Percentiles rank a stretch among this genome's conserved stretches.
phyloP scores from a whole-genome alignment of 768 basidiomycete species.

The Termitomyces sp. region DNA sequence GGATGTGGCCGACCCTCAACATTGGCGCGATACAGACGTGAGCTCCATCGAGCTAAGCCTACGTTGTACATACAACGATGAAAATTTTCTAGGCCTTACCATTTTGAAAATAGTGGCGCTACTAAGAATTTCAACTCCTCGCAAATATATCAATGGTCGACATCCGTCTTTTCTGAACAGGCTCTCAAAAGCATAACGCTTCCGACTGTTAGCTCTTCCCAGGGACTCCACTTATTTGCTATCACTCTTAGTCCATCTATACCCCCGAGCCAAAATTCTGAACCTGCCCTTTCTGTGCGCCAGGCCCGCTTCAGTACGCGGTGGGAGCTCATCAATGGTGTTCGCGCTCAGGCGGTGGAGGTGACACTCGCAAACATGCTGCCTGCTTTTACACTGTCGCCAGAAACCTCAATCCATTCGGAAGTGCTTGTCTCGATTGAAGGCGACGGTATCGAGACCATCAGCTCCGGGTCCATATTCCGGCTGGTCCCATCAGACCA shows the following conservation, averaged over 20 bases:
- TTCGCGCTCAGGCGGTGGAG: conserved; percentile 39
- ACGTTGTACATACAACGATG: background rate
- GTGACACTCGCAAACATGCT: conserved; percentile 48
- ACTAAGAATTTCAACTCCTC: conserved; percentile 34
- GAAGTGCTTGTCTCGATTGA: conserved; percentile 29
- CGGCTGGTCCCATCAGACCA: conserved; percentile 50
- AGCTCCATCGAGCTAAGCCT: conserved; percentile 2
- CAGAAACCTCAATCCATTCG: conserved; percentile 24
- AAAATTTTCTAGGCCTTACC: conserved; percentile 31
- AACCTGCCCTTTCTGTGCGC: conserved; percentile 32
- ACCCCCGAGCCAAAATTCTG: conserved; percentile 1
- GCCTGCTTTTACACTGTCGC: conserved; percentile 23
- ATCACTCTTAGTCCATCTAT: conserved; percentile 33
- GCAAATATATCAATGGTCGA: conserved; percentile 40
- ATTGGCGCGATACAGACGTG: conserved; percentile 40
- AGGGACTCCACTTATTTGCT: conserved; percentile 41
- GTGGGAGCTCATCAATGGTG: conserved; percentile 33
- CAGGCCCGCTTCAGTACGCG: conserved; percentile 38
- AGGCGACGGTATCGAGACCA: conserved; percentile 35
- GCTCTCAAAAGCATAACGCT: conserved; percentile 38
- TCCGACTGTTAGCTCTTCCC: conserved; percentile 22
- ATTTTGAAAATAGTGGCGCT: conserved; percentile 30
- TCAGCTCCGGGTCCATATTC: conserved; percentile 32
- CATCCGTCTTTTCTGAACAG: conserved; percentile 33
- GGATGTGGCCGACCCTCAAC: conserved; percentile 32